Evolutionary conservation across 1,284 basidiomycete species (phyloP).

Genomic region (Puccinia polysora): DNA sequence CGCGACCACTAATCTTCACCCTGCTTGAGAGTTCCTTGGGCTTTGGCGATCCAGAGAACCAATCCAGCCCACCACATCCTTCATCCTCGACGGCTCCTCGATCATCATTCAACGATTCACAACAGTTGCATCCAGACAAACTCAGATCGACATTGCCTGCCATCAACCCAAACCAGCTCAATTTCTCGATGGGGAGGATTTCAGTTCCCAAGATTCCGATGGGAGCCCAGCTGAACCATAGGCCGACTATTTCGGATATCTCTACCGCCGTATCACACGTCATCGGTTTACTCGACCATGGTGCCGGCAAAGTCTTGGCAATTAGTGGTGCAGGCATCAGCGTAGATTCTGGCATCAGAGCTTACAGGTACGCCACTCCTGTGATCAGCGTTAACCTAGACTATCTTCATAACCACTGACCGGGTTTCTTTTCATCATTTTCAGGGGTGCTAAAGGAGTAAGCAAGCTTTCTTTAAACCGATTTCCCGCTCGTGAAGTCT

Average conservation of each 20-base stretch:
- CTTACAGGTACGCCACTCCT: slow-evolving; percentile 47
- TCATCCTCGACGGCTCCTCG: too few relatives aligned
- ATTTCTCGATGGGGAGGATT: slow-evolving; percentile 14
- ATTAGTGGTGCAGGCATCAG: slow-evolving; percentile 50
- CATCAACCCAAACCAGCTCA: neutral
- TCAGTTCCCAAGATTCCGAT: slow-evolving; percentile 23
- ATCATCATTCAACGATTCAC: too few relatives aligned
- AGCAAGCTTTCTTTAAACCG: too few relatives aligned
- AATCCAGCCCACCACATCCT: too few relatives aligned
- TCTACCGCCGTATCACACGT: slow-evolving; percentile 2
- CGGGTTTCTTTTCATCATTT: neutral
- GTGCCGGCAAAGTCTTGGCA: slow-evolving; percentile 5
- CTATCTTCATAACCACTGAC: neutral
- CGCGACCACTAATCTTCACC: too few relatives aligned
- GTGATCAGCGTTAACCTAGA: neutral
- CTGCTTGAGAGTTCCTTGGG: too few relatives aligned
- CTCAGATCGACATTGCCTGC: too few relatives aligned
- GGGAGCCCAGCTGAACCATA: neutral
- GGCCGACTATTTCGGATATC: slow-evolving; percentile 2
- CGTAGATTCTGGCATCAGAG: slow-evolving; percentile 52
- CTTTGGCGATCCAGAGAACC: too few relatives aligned
- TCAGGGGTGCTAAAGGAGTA: slow-evolving; percentile 19
- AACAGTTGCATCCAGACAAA: too few relatives aligned
- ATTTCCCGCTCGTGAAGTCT: neutral
- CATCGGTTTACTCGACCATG: slow-evolving; percentile 4